These are phyloP conservation scores for Beauveria varroae DNA, from an alignment of 2,329 filamentous ascomycete species.

Conservation along the genomic window DNA sequence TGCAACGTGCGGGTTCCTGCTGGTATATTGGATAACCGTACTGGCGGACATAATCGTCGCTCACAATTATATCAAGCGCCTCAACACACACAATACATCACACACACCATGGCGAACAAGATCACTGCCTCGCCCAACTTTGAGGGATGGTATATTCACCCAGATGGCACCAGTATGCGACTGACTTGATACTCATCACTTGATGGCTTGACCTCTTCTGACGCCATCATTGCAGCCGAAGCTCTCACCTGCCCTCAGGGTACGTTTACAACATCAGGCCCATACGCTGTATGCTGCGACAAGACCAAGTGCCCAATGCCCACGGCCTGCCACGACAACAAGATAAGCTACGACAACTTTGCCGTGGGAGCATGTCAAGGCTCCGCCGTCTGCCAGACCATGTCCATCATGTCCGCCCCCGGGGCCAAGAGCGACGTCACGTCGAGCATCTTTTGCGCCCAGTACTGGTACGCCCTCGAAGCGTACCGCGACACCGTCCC, in stretches of 20 bases:
- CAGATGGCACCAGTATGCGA: slow-evolving; percentile 4
- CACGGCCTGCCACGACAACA: slow-evolving; percentile 6
- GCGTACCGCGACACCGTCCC: slow-evolving; percentile 6
- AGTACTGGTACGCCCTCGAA: slow-evolving; percentile 6
- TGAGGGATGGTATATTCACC: slow-evolving; percentile 8
- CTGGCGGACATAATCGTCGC: neutral
- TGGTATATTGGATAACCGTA: neutral
- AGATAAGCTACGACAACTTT: slow-evolving; percentile 2
- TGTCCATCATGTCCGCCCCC: slow-evolving; percentile 6
- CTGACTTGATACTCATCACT: neutral
- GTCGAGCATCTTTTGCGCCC: slow-evolving; percentile 10
- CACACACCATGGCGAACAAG: neutral
- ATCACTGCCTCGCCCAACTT: slow-evolving; percentile 7
- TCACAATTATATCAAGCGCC: neutral
- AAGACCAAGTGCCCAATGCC: slow-evolving; percentile 5
- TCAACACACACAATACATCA: neutral
- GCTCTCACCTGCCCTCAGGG: slow-evolving; percentile 7
- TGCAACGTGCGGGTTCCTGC: neutral
- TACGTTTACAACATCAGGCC: slow-evolving; percentile 3
- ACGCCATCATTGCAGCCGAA: neutral
- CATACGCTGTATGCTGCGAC: slow-evolving; percentile 3
- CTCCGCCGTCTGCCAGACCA: slow-evolving; percentile 4
- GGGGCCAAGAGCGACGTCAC: neutral
- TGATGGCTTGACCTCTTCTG: neutral
- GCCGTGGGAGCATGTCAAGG: neutral